phyloP scores from a whole-genome alignment of 805 yeast genomes.

The Yarrowia osloensis region DNA sequence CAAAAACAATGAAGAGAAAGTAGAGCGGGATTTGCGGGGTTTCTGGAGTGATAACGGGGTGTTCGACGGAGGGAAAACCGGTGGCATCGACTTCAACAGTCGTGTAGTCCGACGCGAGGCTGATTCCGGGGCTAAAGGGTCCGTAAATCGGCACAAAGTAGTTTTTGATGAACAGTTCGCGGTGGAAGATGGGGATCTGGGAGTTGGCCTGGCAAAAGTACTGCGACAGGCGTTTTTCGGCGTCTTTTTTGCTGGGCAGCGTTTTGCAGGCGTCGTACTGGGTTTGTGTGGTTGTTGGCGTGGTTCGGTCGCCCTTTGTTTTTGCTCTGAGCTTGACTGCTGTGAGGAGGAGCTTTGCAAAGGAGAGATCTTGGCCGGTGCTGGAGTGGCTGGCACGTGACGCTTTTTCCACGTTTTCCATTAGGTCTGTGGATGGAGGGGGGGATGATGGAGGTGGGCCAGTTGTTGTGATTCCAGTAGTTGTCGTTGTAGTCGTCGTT shows the following conservation, averaged over 20 bases:
- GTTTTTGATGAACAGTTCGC: conserved; percentile 68
- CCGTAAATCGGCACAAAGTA: conserved; percentile 85
- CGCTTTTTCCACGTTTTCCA: conserved; percentile 38
- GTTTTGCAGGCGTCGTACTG: conserved; percentile 40
- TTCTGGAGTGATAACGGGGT: not conserved
- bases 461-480: too few species aligned
- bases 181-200: conserved; percentile 79
- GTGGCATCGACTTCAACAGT: conserved; percentile 27
- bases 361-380: conserved; percentile 51
- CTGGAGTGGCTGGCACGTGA: conserved; percentile 34
- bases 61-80: not conserved
- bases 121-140: conserved; percentile 51
- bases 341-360: conserved; percentile 74
- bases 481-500: not conserved
- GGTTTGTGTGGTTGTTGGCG: not conserved
- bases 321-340: conserved; percentile 57
- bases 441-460: too few species aligned
- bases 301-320: not conserved
- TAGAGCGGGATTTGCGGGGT: conserved; percentile 41
- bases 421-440: too few species aligned
- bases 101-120: conserved; percentile 48
- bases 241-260: conserved; percentile 70
- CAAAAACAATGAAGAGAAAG: conserved; percentile 74
- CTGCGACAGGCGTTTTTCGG: conserved; percentile 61
- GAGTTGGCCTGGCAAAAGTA: conserved; percentile 81